Evolutionary conservation across 1,284 basidiomycete species (phyloP).

Genomic region (Tylopilus orsonianus): DNA sequence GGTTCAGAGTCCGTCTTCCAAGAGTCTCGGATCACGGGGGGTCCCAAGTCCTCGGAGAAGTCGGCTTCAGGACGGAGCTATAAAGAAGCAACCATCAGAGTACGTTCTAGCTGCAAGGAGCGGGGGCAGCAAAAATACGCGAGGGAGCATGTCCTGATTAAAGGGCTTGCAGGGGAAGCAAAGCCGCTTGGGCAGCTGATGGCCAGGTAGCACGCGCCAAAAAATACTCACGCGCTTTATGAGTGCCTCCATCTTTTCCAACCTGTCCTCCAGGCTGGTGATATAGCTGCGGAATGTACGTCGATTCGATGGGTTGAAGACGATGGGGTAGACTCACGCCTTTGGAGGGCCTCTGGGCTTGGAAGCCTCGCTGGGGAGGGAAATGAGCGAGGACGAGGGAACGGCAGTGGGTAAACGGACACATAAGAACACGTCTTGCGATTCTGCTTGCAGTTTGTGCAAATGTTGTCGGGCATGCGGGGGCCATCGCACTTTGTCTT

Average conservation of each 20-base stretch:
- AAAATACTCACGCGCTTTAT: slow-evolving; percentile 57
- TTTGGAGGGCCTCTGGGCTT: slow-evolving; percentile 84
- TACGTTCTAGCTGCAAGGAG: not conserved
- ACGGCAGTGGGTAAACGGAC: slow-evolving; percentile 38
- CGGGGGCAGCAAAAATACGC: not conserved
- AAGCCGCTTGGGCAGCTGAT: not conserved
- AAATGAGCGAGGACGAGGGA: not conserved
- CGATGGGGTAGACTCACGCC: slow-evolving; percentile 49
- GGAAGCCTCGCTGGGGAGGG: slow-evolving; percentile 58
- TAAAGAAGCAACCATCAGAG: slow-evolving; percentile 14
- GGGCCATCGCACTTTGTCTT: slow-evolving; percentile 75
- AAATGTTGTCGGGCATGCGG: slow-evolving; percentile 55
- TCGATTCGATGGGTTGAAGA: not conserved
- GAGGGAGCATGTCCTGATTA: not conserved
- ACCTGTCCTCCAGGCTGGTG: slow-evolving; percentile 71
- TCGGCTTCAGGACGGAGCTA: slow-evolving; percentile 71
- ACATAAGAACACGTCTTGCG: slow-evolving; percentile 72
- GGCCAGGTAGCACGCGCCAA: not conserved
- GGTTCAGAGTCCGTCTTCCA: slow-evolving; percentile 53
- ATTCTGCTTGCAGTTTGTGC: slow-evolving; percentile 71
- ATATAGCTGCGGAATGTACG: slow-evolving; percentile 54
- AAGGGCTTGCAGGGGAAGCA: not conserved
- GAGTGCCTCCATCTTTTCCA: slow-evolving; percentile 71
- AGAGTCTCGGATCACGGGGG: slow-evolving; percentile 65
- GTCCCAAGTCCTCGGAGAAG: slow-evolving; percentile 67